Base-by-base conservation (phyloP, 257 asterid genomes). In the Rubia yunnanensis region DNA sequence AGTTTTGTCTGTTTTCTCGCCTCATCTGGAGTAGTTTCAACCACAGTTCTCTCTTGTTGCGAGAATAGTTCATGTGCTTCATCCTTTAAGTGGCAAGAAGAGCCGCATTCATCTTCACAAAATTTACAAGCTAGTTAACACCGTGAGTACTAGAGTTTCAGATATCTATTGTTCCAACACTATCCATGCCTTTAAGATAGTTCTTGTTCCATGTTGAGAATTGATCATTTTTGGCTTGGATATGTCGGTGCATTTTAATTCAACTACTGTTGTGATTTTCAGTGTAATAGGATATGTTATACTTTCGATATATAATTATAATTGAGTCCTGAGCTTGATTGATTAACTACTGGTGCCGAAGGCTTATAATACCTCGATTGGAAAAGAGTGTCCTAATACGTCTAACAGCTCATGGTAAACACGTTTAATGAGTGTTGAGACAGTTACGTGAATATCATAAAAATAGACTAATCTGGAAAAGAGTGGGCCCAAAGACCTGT, bases 1-100 rank as follows among this genome's bases (percentile, higher is more conserved):
- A 85, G 94, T 87, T 70, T 36, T 87, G 79, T 77, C 83, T n/a
- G 80, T 62, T 69, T 84, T 92, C 79, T 77, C 95, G 50, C 85
- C 87, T 5, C 44, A 89, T 78, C 83, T 88, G 18, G 72, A 81
- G 73, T 86, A 86, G 83, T 70, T 49, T 49, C 55, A 20, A 26
- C 55, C 34, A 26, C 13, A 55, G 57, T 15, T 62, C 56, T n/a
- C 27, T 30, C 15, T 60, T 23, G 15, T 44, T 14, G 9, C 22
- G 18, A 4, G 18, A 7, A 15, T 63, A 27, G 4, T 15, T 13
- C 4, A 4, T 23, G 3, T 22, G 20, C 73, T 31, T 18, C 30
- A 17, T 17, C 28, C 7, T 41, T 27, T 54, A 24, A 24, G 69
- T 50, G 64, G 32, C 41, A 31, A 10, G 24, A 46, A 31, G 55